Evolutionary conservation across 345 rosid species (phyloP).

Genomic region (Bretschneidera sinensis): DNA sequence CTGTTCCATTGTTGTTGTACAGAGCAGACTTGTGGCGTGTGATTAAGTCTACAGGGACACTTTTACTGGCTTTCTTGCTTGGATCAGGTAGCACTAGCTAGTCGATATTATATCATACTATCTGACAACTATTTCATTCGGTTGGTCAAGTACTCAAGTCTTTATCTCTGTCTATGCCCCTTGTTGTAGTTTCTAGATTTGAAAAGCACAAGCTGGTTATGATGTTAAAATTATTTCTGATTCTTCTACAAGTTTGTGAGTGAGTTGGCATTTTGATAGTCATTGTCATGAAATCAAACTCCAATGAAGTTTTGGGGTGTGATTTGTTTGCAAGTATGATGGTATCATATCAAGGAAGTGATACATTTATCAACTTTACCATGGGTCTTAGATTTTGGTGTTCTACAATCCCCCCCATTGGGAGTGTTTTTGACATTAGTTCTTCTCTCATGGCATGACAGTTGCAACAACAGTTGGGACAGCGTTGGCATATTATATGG

Average conservation of each 20-base stretch:
- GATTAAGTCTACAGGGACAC: conserved; percentile 66
- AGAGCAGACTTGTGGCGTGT: conserved; percentile 77
- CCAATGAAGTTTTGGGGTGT: not conserved
- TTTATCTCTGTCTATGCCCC: not conserved
- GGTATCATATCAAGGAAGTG: not conserved
- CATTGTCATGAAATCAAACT: not conserved
- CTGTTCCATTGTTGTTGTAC: conserved; percentile 71
- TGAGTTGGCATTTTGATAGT: not conserved
- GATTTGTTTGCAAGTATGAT: not conserved
- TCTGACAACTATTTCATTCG: no score
- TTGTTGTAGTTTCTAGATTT: not conserved
- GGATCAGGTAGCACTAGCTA: conserved; percentile 63
- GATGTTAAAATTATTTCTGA: not conserved
- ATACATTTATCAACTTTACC: not conserved
- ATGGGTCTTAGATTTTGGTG: not conserved
- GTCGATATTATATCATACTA: not conserved
- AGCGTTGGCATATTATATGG: conserved; percentile 54
- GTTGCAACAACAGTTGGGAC: conserved; percentile 84
- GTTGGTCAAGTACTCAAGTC: no score
- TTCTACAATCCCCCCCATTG: not conserved
- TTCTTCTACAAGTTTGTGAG: not conserved
- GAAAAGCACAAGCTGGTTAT: not conserved
- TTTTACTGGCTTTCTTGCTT: conserved; percentile 65
- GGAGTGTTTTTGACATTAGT: not conserved
- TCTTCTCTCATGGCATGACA: conserved; percentile 8